Evolutionary conservation across 306 rosid genomes (phyloP), one percentile per base, ranked within the genome.

Genomic region (Cucurbita ficifolia): DNA sequence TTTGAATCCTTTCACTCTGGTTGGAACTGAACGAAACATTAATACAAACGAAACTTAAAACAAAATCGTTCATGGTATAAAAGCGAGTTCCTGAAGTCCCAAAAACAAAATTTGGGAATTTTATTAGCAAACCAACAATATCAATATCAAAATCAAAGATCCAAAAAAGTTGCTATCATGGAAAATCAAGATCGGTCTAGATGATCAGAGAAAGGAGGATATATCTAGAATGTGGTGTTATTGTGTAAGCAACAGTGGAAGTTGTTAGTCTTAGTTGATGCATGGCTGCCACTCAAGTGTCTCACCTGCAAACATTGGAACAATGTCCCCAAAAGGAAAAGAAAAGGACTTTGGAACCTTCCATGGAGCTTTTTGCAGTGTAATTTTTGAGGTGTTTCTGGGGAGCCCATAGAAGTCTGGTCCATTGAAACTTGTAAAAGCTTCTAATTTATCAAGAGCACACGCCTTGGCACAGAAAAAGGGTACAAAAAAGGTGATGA

Each of bases 371-470:
- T 83, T 88, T 79, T 77, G 83, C 84, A 93, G 75, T 72, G 72
- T 88, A 67, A 88, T 84, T 82, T 87, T 90, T 18, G 81, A 79
- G 42, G 82, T 78, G 86, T 88, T 93, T 80, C 96, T 78, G 19
- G 98, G 96, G 64, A 93, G 88, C 38, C 97, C 92, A 77, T 93
- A 93, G 81, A 93, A 93, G 81, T 93, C 98, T n/a, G 98, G 93
- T 68, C 97, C 98, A 80, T 90, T 93, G 46, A 93, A 93, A 84
- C 98, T 90, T 74, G 96, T 82, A 81, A 93, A 93, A 39, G 97
- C 94, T 80, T 93, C 98, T 76, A 93, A 83, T 83, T 88, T 90
- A 81, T 86, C 92, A 2, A 93, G 88, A 43, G 91, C 96, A 73
- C 91, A 96, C 38, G 90, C 96, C 98, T 92, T 59, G 62, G 78